phyloP scores from a whole-genome alignment of 768 basidiomycete genomes.

The Hirschioporus abietinus region DNA sequence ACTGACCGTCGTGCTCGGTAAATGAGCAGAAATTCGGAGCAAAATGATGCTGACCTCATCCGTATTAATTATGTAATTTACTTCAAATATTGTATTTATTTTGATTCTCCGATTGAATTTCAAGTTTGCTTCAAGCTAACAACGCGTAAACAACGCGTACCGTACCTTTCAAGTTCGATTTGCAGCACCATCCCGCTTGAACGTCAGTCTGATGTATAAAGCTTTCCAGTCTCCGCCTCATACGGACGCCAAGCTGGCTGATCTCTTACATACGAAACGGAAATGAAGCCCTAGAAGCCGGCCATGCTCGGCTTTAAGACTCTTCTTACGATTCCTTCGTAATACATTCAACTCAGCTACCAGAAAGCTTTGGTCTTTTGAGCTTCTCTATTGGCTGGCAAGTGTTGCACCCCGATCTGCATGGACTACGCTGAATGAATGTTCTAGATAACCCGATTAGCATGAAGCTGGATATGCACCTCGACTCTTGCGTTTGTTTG shows the following conservation, averaged over 20 bases:
- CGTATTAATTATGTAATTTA: background rate
- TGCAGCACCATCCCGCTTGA: background rate
- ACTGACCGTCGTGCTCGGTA: background rate
- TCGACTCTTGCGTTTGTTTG: no score
- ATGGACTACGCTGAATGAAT: no score
- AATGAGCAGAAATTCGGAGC: background rate
- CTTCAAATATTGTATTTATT: background rate
- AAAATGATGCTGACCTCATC: background rate
- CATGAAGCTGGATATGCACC: no score
- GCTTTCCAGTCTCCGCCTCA: background rate
- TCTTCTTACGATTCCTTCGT: background rate
- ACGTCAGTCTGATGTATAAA: background rate
- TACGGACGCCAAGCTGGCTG: background rate
- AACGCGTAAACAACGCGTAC: background rate
- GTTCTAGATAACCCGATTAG: no score
- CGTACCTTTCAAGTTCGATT: background rate
- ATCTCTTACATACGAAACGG: background rate
- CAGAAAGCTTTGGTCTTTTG: background rate
- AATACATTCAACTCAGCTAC: background rate
- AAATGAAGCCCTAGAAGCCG: background rate
- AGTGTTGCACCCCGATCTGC: no score
- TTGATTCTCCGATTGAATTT: background rate
- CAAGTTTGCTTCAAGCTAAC: background rate
- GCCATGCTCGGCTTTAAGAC: no score
- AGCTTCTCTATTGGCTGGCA: no score